Evolutionary conservation across 345 rosid species (phyloP), one percentile per base, ranked within the genome.

Genomic region (Eucalyptus erythrocorys): DNA sequence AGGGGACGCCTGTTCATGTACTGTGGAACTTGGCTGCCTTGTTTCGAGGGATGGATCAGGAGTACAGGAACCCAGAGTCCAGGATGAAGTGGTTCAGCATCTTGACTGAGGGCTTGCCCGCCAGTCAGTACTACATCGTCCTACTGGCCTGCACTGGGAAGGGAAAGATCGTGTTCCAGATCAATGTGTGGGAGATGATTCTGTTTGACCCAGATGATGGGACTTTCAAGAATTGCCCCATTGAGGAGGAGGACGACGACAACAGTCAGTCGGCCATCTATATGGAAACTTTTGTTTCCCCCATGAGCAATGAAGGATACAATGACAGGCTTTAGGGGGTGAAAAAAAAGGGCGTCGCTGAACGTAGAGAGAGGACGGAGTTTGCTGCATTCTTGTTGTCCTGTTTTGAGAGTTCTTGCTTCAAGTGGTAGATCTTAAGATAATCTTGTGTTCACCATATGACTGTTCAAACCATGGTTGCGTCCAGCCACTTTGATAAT

Each of bases 201-300:
- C 57, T 50, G 27, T 89, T 66, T 0, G 3, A 86, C 51, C 48
- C 88, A 17, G 71, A 86, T 0, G 47, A 89, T 1, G 43, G 53
- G 6, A 68, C 90, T 30, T 49, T 48, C 61, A 86, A 53, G 88
- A 14, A 42, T 24, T 15, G 34, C n/a, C 87, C 80, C 43, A 42
- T 47, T 13, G 57, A 81, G 10, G 57, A 81, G 51, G 50, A 40
- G 1, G 12, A 43, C 7, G 2, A 4, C 0, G 89, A 45, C 10
- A 7, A 5, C 3, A 1, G 0, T 0, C 81, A 53, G 27, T 40
- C 22, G 3, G 50, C 6, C n/a, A 59, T 57, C 37, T 82, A 45
- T 47, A 22, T 88, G 10, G 82, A 88, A 81, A 88, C 66, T 40
- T 47, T 88, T 4, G 43, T 88, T 81, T 88, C 86, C 3, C 86